These are phyloP conservation scores for Zhuliangozyma parablackwelliae DNA, from an alignment of 1,139 yeast genomes.

Conservation along the genomic window DNA sequence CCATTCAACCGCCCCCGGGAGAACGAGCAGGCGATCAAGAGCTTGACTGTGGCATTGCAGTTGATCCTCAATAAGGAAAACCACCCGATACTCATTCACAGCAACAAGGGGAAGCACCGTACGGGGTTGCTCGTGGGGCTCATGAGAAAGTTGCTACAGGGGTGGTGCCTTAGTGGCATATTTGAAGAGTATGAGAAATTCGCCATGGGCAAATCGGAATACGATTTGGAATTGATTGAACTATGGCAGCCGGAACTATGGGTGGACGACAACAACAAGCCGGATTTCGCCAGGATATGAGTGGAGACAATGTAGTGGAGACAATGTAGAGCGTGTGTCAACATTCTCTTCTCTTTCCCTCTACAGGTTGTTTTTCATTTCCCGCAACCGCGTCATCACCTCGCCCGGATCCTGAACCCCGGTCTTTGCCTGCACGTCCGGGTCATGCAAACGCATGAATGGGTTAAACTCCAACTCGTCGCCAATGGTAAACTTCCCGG, in stretches of 20 bases:
- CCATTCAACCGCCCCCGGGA: slow-evolving; percentile 57
- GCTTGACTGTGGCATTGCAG: slow-evolving; percentile 59
- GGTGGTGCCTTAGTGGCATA: slow-evolving; percentile 90
- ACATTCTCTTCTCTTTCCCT: background rate
- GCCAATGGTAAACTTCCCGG: slow-evolving; percentile 79
- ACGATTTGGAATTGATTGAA: slow-evolving; percentile 67
- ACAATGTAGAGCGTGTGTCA: too few species aligned
- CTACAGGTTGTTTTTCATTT: slow-evolving; percentile 55
- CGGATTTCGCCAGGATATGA: slow-evolving; percentile 32
- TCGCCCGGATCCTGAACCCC: slow-evolving; percentile 36
- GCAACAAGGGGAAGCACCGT: slow-evolving; percentile 93
- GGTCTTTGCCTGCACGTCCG: slow-evolving; percentile 47
- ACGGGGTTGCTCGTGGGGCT: slow-evolving; percentile 89
- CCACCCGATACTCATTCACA: slow-evolving; percentile 83
- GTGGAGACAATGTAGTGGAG: background rate
- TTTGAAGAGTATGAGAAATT: slow-evolving; percentile 92
- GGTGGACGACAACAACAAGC: slow-evolving; percentile 27
- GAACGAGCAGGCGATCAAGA: slow-evolving; percentile 35
- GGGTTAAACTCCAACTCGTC: slow-evolving; percentile 87
- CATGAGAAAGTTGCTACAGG: slow-evolving; percentile 78
- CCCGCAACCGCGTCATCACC: slow-evolving; percentile 65
- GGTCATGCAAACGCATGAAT: slow-evolving; percentile 72
- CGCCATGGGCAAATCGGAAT: slow-evolving; percentile 90
- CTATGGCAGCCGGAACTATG: slow-evolving; percentile 46
- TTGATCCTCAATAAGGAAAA: slow-evolving; percentile 65